Conservation (phyloP, 1,284 basidiomycete genomes). For the Rhodotorula mucilaginosa region DNA sequence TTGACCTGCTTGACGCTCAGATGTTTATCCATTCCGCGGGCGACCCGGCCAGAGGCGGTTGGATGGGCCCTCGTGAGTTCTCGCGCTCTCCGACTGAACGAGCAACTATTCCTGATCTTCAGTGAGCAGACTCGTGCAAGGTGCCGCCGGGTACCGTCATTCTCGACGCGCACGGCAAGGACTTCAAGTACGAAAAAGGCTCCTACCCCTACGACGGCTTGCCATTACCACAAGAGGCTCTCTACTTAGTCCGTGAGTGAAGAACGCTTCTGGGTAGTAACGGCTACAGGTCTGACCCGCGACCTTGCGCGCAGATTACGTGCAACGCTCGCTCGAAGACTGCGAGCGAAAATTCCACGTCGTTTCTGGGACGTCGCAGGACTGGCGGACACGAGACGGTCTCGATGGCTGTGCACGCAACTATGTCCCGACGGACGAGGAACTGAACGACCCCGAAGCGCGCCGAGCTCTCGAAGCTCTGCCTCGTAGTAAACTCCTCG, state of each 20-base stretch:
- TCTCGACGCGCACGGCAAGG: constrained; percentile 16
- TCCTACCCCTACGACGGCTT: constrained; percentile 29
- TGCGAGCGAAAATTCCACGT: constrained; percentile 31
- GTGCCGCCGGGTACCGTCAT: constrained; percentile 19
- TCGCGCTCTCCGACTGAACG: not conserved
- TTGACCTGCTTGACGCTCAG: not conserved
- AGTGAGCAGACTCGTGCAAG: constrained; percentile 27
- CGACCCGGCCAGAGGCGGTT: constrained; percentile 1
- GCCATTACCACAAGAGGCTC: constrained; percentile 23
- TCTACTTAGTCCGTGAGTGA: constrained; percentile 22
- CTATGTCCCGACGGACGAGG: constrained; percentile 27
- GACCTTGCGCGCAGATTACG: constrained; percentile 23
- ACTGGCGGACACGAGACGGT: constrained; percentile 36
- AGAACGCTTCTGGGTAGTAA: too few species aligned
- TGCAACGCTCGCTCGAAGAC: constrained; percentile 29
- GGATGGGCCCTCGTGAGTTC: constrained; percentile 33
- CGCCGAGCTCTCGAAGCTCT: not conserved
- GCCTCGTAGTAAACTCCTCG: constrained; percentile 10
- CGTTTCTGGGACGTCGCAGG: constrained; percentile 16
- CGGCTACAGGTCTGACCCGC: too few species aligned
- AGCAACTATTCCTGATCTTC: not conserved
- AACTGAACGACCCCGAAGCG: not conserved
- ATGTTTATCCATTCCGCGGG: constrained; percentile 26
- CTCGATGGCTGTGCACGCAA: constrained; percentile 33
- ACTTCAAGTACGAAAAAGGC: not conserved